These are phyloP conservation scores for Aspergillus ellipticus DNA, from an alignment of 495 filamentous ascomycete genomes.

Conservation along the genomic window DNA sequence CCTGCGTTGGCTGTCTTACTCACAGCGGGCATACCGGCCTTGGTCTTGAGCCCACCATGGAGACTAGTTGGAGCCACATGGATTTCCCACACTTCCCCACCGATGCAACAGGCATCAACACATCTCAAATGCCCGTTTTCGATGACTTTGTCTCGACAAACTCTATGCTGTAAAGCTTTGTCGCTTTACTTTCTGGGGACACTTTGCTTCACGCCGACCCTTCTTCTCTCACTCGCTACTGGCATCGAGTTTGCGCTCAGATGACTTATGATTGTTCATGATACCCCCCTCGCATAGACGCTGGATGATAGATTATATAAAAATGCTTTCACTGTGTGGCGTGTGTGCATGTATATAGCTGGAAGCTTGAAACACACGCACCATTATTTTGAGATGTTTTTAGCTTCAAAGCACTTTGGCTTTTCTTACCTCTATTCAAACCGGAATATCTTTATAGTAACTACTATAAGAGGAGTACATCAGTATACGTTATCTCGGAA, in stretches of 20 bases:
- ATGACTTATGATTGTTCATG: slow-evolving; percentile 27
- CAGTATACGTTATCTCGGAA: neutral
- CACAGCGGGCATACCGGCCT: slow-evolving; percentile 46
- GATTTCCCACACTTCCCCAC: neutral
- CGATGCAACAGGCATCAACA: neutral
- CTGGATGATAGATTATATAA: slow-evolving; percentile 13
- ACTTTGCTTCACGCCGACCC: neutral
- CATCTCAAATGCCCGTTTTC: neutral
- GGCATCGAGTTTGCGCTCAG: neutral
- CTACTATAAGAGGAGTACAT: neutral
- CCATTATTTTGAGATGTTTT: too few species aligned
- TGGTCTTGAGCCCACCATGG: slow-evolving; percentile 13
- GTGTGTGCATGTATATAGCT: slow-evolving; percentile 6
- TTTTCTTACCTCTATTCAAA: too few species aligned
- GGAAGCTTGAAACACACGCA: too few species aligned
- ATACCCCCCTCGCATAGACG: slow-evolving; percentile 28
- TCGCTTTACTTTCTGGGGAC: neutral
- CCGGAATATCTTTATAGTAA: neutral
- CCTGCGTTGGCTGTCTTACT: slow-evolving; percentile 48
- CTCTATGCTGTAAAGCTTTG: slow-evolving; percentile 3
- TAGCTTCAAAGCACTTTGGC: too few species aligned
- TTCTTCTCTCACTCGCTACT: neutral
- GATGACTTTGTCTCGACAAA: neutral
- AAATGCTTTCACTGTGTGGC: slow-evolving; percentile 2
- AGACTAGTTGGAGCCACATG: neutral